Conservation (phyloP, 176 grass and related monocot species). For the Raddia distichophylla region DNA sequence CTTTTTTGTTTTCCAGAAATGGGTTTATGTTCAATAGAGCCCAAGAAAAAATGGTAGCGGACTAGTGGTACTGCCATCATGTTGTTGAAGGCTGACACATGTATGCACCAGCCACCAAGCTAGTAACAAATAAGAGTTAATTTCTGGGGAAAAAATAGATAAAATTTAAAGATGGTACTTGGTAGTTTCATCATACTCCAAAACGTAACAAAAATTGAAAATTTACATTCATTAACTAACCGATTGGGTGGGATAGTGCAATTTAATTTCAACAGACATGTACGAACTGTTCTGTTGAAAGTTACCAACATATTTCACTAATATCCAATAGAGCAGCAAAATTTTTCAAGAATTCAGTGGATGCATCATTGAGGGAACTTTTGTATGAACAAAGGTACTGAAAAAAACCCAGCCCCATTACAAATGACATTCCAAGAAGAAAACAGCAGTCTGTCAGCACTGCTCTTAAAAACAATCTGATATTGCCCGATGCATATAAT, state of each 20-base stretch:
- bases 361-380: neutral
- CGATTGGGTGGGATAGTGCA: neutral
- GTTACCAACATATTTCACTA: neutral
- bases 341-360: neutral
- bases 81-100: neutral
- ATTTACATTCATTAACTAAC: neutral
- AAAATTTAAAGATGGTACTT: too few species aligned
- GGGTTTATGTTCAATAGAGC: neutral
- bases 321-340: neutral
- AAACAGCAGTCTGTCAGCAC: neutral
- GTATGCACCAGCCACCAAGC: neutral
- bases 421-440: neutral
- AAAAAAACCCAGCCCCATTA: neutral
- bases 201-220: neutral
- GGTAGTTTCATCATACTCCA: neutral
- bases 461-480: neutral
- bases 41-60: neutral
- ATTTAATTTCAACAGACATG: constrained; percentile 2
- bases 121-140: neutral
- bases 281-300: neutral
- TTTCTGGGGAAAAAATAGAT: too few species aligned
- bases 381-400: neutral
- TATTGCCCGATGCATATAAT: neutral
- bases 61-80: neutral
- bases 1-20: neutral